These are phyloP conservation scores for Volvox africanus DNA, from an alignment of 139 green algal genomes.

Conservation along the genomic window DNA sequence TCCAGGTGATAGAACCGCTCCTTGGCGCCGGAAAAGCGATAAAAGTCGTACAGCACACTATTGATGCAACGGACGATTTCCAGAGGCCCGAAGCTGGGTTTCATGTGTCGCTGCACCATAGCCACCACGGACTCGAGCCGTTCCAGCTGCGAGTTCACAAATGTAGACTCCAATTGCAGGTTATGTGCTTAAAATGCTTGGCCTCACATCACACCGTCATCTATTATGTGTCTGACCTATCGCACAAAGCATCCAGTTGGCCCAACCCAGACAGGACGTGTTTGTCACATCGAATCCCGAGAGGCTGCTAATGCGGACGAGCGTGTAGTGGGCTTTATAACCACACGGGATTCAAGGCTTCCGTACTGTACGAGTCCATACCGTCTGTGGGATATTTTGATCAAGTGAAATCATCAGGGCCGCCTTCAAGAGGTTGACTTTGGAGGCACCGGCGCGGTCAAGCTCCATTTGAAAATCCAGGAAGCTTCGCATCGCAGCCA, in stretches of 20 bases:
- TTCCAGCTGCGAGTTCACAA: neutral
- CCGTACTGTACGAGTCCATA: neutral
- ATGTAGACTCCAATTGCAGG: too few species aligned
- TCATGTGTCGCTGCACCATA: slow-evolving; percentile 19
- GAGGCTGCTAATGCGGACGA: neutral
- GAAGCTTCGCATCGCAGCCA: neutral
- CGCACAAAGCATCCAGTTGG: too few species aligned
- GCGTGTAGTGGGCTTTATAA: neutral
- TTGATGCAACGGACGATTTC: neutral
- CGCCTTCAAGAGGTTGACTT: neutral
- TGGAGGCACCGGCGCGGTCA: neutral
- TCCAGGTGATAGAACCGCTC: slow-evolving; percentile 31
- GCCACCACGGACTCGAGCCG: slow-evolving; percentile 3
- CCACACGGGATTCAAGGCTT: neutral
- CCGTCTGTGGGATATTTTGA: neutral
- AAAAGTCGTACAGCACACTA: slow-evolving; percentile 33
- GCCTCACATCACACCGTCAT: too few species aligned
- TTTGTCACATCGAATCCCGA: neutral
- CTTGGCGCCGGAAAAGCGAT: neutral
- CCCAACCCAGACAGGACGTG: too few species aligned
- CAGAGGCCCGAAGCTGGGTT: neutral
- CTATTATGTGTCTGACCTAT: too few species aligned
- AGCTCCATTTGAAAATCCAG: slow-evolving; percentile 29
- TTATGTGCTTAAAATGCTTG: too few species aligned
- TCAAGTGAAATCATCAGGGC: neutral